Conservation (phyloP, 129 eudicot genomes). For the Flaveria ramosissima region DNA sequence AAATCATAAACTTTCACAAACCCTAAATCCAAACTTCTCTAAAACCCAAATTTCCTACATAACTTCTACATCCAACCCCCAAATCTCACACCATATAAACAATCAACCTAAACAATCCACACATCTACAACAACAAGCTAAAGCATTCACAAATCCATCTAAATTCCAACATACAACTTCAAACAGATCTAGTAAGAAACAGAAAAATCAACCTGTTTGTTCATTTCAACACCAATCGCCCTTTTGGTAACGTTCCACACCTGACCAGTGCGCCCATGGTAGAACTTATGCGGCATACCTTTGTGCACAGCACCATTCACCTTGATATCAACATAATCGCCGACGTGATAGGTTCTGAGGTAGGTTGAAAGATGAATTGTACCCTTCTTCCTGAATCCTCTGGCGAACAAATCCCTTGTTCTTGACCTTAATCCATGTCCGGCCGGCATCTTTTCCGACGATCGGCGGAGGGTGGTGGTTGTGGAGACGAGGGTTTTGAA, state of each 20-base stretch:
- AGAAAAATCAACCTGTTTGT: constrained; percentile 67
- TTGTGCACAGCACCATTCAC: constrained; percentile 91
- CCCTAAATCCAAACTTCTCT: neutral
- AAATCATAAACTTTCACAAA: neutral
- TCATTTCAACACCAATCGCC: constrained; percentile 88
- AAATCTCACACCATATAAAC: too few relatives aligned
- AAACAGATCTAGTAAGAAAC: neutral
- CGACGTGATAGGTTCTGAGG: constrained; percentile 63
- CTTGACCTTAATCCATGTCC: constrained; percentile 88
- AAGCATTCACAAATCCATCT: neutral
- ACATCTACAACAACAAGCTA: neutral
- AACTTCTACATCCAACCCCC: neutral
- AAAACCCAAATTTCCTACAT: too few relatives aligned
- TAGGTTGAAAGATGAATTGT: constrained; percentile 66
- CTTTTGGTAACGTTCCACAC: constrained; percentile 96
- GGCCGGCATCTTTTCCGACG: constrained; percentile 68
- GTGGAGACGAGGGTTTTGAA: constrained; percentile 1
- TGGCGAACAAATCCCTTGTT: constrained; percentile 64
- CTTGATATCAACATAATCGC: constrained; percentile 80
- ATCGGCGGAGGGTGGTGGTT: neutral
- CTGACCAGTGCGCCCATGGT: constrained; percentile 92
- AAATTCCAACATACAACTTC: too few relatives aligned
- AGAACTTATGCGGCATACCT: constrained; percentile 95
- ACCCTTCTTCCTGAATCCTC: constrained; percentile 84
- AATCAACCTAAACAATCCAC: neutral